phyloP scores from a whole-genome alignment of 202 grass and related monocot species.

The Musa balbisiana region DNA sequence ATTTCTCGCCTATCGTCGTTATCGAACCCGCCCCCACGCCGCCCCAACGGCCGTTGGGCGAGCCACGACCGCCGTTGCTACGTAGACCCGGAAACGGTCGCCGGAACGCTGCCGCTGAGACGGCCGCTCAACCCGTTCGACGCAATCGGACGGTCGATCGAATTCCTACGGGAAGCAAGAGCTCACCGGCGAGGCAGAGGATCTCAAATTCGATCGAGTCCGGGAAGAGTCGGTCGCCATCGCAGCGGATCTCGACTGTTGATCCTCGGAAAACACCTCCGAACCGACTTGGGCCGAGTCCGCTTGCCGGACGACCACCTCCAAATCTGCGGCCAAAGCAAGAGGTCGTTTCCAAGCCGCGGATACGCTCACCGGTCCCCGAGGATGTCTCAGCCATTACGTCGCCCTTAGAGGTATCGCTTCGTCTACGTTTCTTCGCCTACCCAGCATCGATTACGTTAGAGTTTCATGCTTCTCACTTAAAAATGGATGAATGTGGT shows the following conservation, averaged over 20 bases:
- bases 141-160: not conserved
- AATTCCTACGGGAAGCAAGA: not conserved
- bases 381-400: slow-evolving; percentile 51
- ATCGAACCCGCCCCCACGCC: slow-evolving; percentile 38
- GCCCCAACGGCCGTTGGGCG: slow-evolving; percentile 17
- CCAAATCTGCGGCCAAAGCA: not conserved
- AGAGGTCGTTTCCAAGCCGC: not conserved
- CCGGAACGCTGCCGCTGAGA: not conserved
- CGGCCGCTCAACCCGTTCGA: not conserved
- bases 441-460: not conserved
- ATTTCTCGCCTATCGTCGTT: slow-evolving; percentile 46
- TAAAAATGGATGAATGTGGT: not conserved
- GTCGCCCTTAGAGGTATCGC: slow-evolving; percentile 44
- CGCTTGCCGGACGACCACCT: not conserved
- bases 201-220: not conserved
- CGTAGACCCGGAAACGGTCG: not conserved
- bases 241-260: slow-evolving; percentile 29
- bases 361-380: not conserved
- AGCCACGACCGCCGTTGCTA: not conserved
- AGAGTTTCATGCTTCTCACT: slow-evolving; percentile 3
- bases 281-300: slow-evolving; percentile 17
- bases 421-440: slow-evolving; percentile 28
- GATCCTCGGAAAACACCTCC: slow-evolving; percentile 19
- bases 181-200: slow-evolving; percentile 32
- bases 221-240: slow-evolving; percentile 28